phyloP scores from a whole-genome alignment of 768 basidiomycete species.

The Phylloporus arenicola region DNA sequence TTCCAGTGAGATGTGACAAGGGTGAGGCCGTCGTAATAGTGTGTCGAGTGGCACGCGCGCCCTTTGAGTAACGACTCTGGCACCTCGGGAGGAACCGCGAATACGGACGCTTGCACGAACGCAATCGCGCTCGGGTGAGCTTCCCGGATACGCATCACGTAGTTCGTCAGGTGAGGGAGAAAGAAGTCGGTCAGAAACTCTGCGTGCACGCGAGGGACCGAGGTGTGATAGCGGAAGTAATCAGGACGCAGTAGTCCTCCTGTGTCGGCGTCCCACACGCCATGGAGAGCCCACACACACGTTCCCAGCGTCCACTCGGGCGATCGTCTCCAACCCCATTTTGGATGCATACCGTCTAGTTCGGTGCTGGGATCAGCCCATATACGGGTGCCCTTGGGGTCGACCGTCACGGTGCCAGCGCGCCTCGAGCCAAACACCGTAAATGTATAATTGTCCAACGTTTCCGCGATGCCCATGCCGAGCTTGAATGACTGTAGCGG shows the following conservation, averaged over 20 bases:
- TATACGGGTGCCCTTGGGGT: constrained; percentile 73
- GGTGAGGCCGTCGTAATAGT: constrained; percentile 95
- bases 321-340: constrained; percentile 84
- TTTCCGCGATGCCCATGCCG: constrained; percentile 82
- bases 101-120: constrained; percentile 92
- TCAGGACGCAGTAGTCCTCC: constrained; percentile 62
- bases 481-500: constrained; percentile 79
- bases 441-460: constrained; percentile 80
- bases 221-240: constrained; percentile 56
- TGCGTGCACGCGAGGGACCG: constrained; percentile 32
- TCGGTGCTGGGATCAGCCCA: constrained; percentile 64
- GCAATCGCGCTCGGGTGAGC: constrained; percentile 78
- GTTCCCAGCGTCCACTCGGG: constrained; percentile 68
- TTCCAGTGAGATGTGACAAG: constrained; percentile 91
- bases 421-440: constrained; percentile 70
- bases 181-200: constrained; percentile 79
- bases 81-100: constrained; percentile 66
- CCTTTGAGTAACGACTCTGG: constrained; percentile 56
- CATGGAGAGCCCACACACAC: constrained; percentile 85
- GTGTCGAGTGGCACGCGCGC: constrained; percentile 67
- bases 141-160: constrained; percentile 50
- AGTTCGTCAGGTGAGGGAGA: constrained; percentile 62
- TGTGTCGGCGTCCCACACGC: constrained; percentile 78
- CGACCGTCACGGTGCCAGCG: constrained; percentile 71
- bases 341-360: constrained; percentile 49